Base-by-base conservation (phyloP, 106 monocot species). In the Alisma plantagoaquatica region DNA sequence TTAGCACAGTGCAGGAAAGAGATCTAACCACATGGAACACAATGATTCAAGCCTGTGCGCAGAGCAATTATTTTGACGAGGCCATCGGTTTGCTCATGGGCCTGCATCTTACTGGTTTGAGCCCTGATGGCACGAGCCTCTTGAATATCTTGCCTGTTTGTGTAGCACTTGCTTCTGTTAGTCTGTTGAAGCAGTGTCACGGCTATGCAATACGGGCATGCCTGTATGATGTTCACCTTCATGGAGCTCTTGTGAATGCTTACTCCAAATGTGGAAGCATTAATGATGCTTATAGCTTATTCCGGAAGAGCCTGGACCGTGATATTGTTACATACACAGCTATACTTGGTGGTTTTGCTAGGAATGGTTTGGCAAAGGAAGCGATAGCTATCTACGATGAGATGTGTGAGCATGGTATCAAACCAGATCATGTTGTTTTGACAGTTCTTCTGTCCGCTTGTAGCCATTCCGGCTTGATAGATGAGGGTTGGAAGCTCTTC, bases 261-360 rank as follows among this genome's bases (percentile, higher is more conserved):
- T 82, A 88, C 45, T 72, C 78, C n/a, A 88, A 88, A 68, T 88
- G 82, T 62, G 82, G 82, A 47, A 70, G 62, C 53, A 50, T 78
- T 31, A 44, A 63, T 10, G 43, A 67, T 56, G 72, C 87, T 1
- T 21, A 31, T 32, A 72, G 66, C 25, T 49, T 78, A 10, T 82
- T 88, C 33, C 26, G 1, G 41, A 4, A n/a, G 10, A 75, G 49
- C 51, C 42, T 41, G 3, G 23, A 53, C 3, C 77, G 73, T 43
- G 87, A 88, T 31, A 14, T 76, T 21, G 44, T 82, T 53, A 76
- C 52, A 16, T 82, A 53, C 41, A 82, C 75, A n/a, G 62, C 79
- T 2, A 79, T 88, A 75, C 14, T 76, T 11, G 52, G 69, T 35
- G 78, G 64, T 15, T 79, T 61, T 57, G 82, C 82, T 33, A 73